Evolutionary conservation across 192 early-diverging fungal genomes (phyloP).

Genomic region (Podila horticola): DNA sequence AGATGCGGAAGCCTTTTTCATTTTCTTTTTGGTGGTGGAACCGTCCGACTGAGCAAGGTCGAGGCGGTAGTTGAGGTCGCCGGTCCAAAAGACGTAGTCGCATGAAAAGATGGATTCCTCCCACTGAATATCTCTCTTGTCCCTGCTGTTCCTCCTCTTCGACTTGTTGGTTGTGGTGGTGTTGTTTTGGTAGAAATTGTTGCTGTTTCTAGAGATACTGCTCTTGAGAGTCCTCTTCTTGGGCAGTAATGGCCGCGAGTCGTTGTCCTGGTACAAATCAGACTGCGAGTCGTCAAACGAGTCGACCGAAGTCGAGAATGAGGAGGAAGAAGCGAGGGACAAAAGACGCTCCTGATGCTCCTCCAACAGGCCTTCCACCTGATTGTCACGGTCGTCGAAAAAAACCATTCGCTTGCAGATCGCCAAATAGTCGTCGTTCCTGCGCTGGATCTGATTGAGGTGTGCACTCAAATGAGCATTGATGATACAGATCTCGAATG

Average conservation of each 20-base stretch:
- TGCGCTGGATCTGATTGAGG: constrained; percentile 38
- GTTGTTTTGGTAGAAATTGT: neutral
- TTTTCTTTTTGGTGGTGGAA: constrained; percentile 16
- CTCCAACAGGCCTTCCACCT: constrained; percentile 25
- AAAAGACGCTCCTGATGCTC: constrained; percentile 35
- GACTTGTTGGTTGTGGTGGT: neutral
- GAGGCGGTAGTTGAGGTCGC: constrained; percentile 53
- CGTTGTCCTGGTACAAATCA: constrained; percentile 26
- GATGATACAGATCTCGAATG: constrained; percentile 50
- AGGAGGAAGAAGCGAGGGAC: neutral
- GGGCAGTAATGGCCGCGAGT: constrained; percentile 27
- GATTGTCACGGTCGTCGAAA: constrained; percentile 29
- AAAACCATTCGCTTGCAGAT: constrained; percentile 41
- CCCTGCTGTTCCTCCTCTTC: neutral
- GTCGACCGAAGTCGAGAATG: neutral
- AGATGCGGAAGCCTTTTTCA: constrained; percentile 18
- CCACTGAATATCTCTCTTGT: constrained; percentile 13
- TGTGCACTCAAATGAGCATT: constrained; percentile 52
- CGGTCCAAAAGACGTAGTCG: constrained; percentile 51
- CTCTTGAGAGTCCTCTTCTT: constrained; percentile 12
- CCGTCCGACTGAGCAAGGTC: constrained; percentile 37
- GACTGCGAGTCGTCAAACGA: constrained; percentile 20
- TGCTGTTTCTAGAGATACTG: neutral
- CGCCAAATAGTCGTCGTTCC: constrained; percentile 47
- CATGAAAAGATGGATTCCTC: constrained; percentile 43